Percentiles rank a stretch among this genome's conserved stretches.
These are phyloP conservation scores for Pseudogymnoascus sp. DNA, from an alignment of 2,329 filamentous ascomycete species.

Conservation along the genomic window DNA sequence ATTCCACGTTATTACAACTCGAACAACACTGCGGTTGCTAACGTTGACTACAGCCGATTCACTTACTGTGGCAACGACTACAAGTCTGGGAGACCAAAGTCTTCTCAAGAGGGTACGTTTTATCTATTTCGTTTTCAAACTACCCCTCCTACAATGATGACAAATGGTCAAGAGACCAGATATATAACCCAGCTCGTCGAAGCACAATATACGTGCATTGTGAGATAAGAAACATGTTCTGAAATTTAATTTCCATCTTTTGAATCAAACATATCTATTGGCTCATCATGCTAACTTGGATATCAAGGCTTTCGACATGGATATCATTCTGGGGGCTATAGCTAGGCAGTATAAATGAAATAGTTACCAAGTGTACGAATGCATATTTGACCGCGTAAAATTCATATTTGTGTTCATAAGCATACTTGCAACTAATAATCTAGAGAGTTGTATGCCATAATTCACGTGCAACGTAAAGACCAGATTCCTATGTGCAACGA, in stretches of 20 bases:
- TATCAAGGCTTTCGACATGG: background rate
- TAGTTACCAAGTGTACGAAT: background rate
- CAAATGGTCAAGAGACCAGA: constrained; percentile 11
- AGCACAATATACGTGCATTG: constrained; percentile 7
- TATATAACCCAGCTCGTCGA: constrained; percentile 11
- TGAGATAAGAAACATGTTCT: constrained; percentile 9
- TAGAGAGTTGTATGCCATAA: background rate
- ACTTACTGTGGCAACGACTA: background rate
- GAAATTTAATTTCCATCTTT: background rate
- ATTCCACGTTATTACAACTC: background rate
- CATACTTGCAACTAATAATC: constrained; percentile 2
- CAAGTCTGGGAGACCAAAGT: background rate
- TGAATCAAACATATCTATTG: background rate
- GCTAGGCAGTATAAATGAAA: background rate
- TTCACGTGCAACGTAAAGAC: background rate
- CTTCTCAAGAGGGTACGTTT: background rate
- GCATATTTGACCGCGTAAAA: background rate
- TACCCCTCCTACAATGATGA: background rate
- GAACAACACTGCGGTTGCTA: background rate
- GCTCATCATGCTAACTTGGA: background rate
- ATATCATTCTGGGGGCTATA: background rate
- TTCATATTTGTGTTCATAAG: constrained; percentile 7
- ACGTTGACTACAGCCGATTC: background rate
- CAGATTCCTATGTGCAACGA: constrained; percentile 6
- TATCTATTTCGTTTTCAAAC: background rate